Evolutionary conservation across 345 rosid genomes (phyloP), one percentile per base, ranked within the genome.

Genomic region (Excoecaria agallocha): DNA sequence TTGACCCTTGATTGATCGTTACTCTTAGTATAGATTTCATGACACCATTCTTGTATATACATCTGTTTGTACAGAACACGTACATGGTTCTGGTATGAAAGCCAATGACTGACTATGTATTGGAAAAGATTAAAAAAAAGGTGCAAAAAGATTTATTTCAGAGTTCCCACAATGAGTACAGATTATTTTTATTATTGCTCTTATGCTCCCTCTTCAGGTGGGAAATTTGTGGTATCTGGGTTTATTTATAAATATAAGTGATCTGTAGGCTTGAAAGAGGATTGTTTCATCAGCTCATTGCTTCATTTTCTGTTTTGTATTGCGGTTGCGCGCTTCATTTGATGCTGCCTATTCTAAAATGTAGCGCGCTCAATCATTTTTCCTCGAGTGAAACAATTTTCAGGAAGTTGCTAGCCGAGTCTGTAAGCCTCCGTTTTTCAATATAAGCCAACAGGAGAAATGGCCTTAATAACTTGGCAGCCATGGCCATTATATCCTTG

Each of bases 1-100:
- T 79, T 89, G 84, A 85, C 79, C 55, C 16, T 45, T n/a, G 37
- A 8, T 30, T 39, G 8, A 60, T 74, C 39, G 57, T 66, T 69
- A 52, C 20, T 41, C 35, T 41, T 52, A 49, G 49, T 22, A 24
- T 66, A 51, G 72, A 65, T 63, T 74, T 64, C 78, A 77, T 71
- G 58, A 64, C 46, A 58, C 74, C 73, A 37, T 79, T 59, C 81
- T 75, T 85, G 85, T 78, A 77, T 70, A 79, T 84, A 79, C 66
- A 75, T 61, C 45, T 69, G 67, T 46, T 57, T 83, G 87, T 82
- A 80, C 79, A 78, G 82, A 82, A 82, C 74, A 72, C 67, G 71
- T 54, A 25, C 61, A 70, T 72, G 78, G 73, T 74, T 79, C 77
- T 80, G 73, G 54, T 66, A 68, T 22, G 17, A 55, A 63, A 75